phyloP scores from a whole-genome alignment of 1,284 basidiomycete species.

The Volvariella volvacea region DNA sequence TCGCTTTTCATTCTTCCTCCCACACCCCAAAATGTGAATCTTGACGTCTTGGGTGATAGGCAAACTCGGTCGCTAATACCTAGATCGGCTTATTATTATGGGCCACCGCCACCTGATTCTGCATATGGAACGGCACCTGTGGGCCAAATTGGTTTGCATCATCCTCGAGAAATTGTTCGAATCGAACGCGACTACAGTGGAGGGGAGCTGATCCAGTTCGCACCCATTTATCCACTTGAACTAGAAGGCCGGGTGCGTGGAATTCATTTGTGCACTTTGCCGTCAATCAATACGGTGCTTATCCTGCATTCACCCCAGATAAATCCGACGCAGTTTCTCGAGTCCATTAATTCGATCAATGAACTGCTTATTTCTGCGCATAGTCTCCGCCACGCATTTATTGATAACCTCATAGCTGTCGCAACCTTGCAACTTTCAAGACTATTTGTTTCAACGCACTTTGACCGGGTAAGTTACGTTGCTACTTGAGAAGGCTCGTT shows the following conservation, averaged over 20 bases:
- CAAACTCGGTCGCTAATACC: conserved; percentile 50
- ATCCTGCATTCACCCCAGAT: conserved; percentile 38
- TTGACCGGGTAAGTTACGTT: conserved; percentile 53
- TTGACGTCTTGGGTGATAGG: conserved; percentile 15
- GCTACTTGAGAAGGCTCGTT: neutral
- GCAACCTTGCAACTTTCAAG: conserved; percentile 71
- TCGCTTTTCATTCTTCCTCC: conserved; percentile 5
- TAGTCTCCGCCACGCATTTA: conserved; percentile 52
- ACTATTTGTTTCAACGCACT: conserved; percentile 60
- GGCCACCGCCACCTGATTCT: conserved; percentile 65
- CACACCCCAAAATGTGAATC: neutral
- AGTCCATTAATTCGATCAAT: conserved; percentile 81
- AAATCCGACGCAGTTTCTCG: conserved; percentile 76
- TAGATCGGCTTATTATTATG: conserved; percentile 76
- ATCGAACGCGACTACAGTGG: conserved; percentile 79
- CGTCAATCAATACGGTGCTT: conserved; percentile 6
- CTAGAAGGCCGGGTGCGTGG: conserved; percentile 71
- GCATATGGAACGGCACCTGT: conserved; percentile 71
- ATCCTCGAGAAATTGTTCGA: conserved; percentile 79
- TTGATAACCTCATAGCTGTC: conserved; percentile 67
- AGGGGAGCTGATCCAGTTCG: conserved; percentile 77
- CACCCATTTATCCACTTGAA: conserved; percentile 75
- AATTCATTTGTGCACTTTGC: conserved; percentile 2
- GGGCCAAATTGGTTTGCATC: conserved; percentile 76
- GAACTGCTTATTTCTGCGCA: conserved; percentile 76